Base-by-base conservation (phyloP, 169 alveolate genomes). In the Cryptosporidium meleagridis region DNA sequence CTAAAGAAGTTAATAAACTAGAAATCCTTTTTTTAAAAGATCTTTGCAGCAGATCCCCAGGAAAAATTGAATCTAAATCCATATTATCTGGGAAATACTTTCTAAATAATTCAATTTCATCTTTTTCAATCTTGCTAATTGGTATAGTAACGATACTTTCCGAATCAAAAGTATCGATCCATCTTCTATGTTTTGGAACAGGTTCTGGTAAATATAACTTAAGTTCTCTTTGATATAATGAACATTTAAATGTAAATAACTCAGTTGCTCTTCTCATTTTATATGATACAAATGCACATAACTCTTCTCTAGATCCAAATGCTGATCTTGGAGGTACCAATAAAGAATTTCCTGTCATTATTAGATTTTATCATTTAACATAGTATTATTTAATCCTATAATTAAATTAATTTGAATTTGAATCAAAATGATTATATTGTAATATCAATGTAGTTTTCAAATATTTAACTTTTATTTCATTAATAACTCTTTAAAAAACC, bases 181-280 rank as follows among this genome's bases (percentile, higher is more conserved):
- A 80, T 48, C 89, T 80, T 62, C 89, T 80, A 26, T 80, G 89
- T 41, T 80, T 80, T n/a, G 89, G 89, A 16, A 80, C 89, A 9
- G 89, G 89, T 33, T 80, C 89, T 3, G 89, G 89, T 21, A 80
- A 37, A 65, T 80, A 80, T 48, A 80, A 48, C 39, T 80, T 80
- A 21, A 80, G 68, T 31, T 80, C 89, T 37, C 89, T 80, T 62
- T 80, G 89, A 59, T 80, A 80, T 14, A 80, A 44, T 26, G 89
- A 80, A 62, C 89, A 80, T 48, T 80, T 80, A 51, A 80, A 80
- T 23, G 89, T 80, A 48, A 80, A 80, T 45, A 80, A 39, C 33
- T 80, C 89, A 39, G 80, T 80, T 45, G 89, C 89, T 62, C 89
- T 80, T 62, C 89, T 59, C 89, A 80, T 80, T 31, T 80, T 80